A percentile compares a stretch with the other conserved stretches of the same genome.
Evolutionary conservation across 2,329 filamentous ascomycete species (phyloP).

Genomic region (Phaeosphaeria sp.): DNA sequence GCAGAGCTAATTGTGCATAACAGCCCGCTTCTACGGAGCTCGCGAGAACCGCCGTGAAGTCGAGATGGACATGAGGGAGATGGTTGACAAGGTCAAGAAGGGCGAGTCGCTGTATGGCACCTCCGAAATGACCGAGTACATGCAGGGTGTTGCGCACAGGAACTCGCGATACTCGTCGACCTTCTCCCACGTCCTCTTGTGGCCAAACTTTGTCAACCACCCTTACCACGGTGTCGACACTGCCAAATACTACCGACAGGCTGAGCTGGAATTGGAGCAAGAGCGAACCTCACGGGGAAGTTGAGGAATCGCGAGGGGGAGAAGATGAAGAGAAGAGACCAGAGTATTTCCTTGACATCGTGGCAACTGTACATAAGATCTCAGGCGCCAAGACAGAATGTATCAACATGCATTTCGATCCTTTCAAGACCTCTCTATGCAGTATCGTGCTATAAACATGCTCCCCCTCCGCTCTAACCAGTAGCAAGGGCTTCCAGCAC

Average conservation of each 20-base stretch:
- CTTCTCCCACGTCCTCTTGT: constrained; percentile 84
- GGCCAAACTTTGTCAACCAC: constrained; percentile 99
- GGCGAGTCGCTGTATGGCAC: constrained; percentile 89
- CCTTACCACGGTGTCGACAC: constrained; percentile 88
- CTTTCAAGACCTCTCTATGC: not conserved
- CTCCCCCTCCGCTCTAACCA: not conserved
- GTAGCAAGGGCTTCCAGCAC: constrained; percentile 21
- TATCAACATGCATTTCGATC: constrained; percentile 36
- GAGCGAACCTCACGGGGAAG: constrained; percentile 54
- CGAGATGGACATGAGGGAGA: constrained; percentile 97
- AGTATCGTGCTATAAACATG: not conserved
- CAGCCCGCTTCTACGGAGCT: constrained; percentile 95
- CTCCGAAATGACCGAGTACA: constrained; percentile 78
- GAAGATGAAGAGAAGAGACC: constrained; percentile 11
- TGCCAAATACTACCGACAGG: constrained; percentile 96
- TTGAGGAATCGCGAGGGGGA: constrained; percentile 8
- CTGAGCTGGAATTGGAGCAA: constrained; percentile 89
- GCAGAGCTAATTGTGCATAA: not conserved
- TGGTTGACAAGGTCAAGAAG: constrained; percentile 94
- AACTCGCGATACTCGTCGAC: constrained; percentile 91
- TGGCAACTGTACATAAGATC: constrained; percentile 35
- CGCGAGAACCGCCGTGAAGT: constrained; percentile 90
- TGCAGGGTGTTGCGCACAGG: constrained; percentile 90
- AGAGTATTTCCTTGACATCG: constrained; percentile 22
- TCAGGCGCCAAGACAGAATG: constrained; percentile 29